Evolutionary conservation across 768 basidiomycete genomes (phyloP).

Genomic region (Nidularia sp.): DNA sequence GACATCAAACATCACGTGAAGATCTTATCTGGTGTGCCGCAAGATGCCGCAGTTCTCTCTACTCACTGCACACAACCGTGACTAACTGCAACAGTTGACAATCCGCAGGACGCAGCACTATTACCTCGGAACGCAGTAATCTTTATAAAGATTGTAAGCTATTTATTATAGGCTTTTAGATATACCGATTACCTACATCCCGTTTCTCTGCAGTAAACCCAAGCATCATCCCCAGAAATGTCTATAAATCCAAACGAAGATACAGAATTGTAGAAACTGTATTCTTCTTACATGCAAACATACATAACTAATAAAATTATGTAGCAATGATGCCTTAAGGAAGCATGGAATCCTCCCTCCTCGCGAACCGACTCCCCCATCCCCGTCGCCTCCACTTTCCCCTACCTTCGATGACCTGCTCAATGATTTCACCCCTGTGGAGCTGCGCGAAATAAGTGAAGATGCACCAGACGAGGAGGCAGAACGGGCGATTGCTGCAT

Average conservation of each 20-base stretch:
- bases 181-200: no score
- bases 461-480: constrained; percentile 75
- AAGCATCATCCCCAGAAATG: constrained; percentile 28
- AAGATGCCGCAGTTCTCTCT: no score
- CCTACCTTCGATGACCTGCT: constrained; percentile 68
- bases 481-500: constrained; percentile 66
- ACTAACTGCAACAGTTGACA: no score
- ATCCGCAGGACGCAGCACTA: no score
- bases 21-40: no score
- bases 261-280: constrained; percentile 82
- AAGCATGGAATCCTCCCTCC: constrained; percentile 90
- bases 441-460: constrained; percentile 67
- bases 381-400: constrained; percentile 80
- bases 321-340: constrained; percentile 89
- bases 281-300: no score
- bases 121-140: no score
- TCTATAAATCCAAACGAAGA: constrained; percentile 84
- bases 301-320: not conserved
- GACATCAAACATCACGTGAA: no score
- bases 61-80: no score
- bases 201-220: no score
- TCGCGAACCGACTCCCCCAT: constrained; percentile 57
- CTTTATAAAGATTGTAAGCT: no score
- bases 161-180: no score
- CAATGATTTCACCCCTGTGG: constrained; percentile 54